phyloP scores from a whole-genome alignment of 1,139 yeast species.

The Hemisphaericaspora xylanilytica region DNA sequence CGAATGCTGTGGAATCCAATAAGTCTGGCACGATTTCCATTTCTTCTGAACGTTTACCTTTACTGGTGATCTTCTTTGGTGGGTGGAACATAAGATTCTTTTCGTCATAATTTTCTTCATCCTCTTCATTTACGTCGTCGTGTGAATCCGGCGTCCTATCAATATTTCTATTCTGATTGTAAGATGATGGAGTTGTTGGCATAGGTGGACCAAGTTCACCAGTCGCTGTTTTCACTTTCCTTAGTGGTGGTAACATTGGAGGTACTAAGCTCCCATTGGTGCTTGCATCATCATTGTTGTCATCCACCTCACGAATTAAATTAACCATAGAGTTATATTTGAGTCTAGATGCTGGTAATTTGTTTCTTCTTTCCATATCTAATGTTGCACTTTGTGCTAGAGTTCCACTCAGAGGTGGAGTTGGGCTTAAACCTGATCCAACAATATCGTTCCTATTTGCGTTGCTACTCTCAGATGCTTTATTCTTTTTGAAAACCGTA shows the following conservation, averaged over 20 bases:
- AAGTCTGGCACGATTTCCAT: slow-evolving; percentile 19
- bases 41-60: slow-evolving; percentile 29
- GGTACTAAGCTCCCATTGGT: background rate
- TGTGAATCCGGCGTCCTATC: background rate
- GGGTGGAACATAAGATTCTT: slow-evolving; percentile 26
- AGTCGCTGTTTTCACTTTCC: background rate
- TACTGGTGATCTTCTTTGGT: slow-evolving; percentile 24
- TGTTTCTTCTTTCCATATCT: background rate
- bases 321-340: slow-evolving; percentile 15
- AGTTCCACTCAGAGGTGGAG: slow-evolving; percentile 11
- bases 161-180: background rate
- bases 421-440: slow-evolving; percentile 11
- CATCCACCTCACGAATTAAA: slow-evolving; percentile 37
- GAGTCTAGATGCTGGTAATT: background rate
- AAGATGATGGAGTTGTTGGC: background rate
- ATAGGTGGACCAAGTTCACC: background rate
- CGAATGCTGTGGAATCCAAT: slow-evolving; percentile 20
- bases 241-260: background rate
- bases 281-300: slow-evolving; percentile 13
- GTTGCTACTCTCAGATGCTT: slow-evolving; percentile 20
- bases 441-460: slow-evolving; percentile 3
- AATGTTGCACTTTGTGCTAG: background rate
- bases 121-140: slow-evolving; percentile 8
- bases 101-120: slow-evolving; percentile 20
- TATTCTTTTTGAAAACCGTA: slow-evolving; percentile 27